Evolutionary conservation across 2,329 filamentous ascomycete species (phyloP).

Genomic region (Sporothrix euskadiensis): DNA sequence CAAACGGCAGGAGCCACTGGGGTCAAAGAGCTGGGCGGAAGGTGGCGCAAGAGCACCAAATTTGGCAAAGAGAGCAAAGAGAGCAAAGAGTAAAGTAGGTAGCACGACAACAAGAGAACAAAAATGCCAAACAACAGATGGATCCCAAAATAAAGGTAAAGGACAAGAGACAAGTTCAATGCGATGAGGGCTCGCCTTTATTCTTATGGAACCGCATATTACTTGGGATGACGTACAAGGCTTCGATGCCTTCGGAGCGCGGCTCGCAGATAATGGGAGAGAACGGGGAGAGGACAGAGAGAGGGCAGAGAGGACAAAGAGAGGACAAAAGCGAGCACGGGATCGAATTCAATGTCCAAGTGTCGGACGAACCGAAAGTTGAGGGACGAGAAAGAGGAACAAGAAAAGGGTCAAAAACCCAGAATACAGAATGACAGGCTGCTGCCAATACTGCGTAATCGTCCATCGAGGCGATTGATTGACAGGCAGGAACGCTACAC

Average conservation of each 20-base stretch:
- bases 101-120: neutral
- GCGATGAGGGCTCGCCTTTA: neutral
- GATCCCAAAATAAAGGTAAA: neutral
- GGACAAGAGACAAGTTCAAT: neutral
- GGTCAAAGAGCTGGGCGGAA: neutral
- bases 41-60: neutral
- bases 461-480: conserved; percentile 8
- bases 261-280: neutral
- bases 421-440: neutral
- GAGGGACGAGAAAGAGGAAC: neutral
- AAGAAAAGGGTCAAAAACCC: too few species aligned
- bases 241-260: conserved; percentile 26
- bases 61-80: neutral
- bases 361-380: neutral
- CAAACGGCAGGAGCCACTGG: neutral
- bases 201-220: neutral
- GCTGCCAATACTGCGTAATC: conserved; percentile 22
- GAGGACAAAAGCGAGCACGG: neutral
- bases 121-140: neutral
- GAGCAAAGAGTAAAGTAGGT: neutral
- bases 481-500: neutral
- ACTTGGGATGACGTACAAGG: conserved; percentile 28
- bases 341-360: neutral
- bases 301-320: neutral
- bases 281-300: neutral